Evolutionary conservation across 2,329 filamentous ascomycete species (phyloP).

Genomic region (Alternaria sp.): DNA sequence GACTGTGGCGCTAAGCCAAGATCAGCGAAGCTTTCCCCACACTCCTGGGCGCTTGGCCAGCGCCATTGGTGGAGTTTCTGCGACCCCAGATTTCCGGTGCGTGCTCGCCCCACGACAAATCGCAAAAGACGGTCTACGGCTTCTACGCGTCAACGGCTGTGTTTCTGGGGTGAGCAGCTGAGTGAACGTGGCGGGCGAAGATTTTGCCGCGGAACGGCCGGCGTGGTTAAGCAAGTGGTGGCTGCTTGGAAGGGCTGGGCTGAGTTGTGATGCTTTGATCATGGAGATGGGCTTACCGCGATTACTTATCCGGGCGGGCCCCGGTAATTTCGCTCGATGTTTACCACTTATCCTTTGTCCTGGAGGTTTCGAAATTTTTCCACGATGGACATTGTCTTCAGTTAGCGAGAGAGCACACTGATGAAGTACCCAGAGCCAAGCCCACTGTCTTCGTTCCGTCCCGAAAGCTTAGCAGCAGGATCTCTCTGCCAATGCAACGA

Average conservation of each 20-base stretch:
- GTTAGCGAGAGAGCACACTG: too few relatives aligned
- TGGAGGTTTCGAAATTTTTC: too few relatives aligned
- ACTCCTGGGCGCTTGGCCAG: constrained; percentile 9
- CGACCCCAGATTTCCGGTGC: constrained; percentile 9
- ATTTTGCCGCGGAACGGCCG: neutral
- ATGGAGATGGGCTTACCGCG: neutral
- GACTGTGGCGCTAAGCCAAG: constrained; percentile 19
- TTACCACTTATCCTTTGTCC: too few relatives aligned
- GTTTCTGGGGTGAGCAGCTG: neutral
- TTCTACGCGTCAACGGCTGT: neutral
- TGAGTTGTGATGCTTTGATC: neutral
- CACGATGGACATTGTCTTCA: too few relatives aligned
- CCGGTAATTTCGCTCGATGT: neutral
- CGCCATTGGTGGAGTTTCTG: constrained; percentile 34
- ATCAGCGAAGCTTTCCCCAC: constrained; percentile 22
- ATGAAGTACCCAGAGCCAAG: neutral
- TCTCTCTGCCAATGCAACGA: neutral
- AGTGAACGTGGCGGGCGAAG: neutral
- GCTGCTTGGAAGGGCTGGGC: neutral
- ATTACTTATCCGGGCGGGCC: neutral
- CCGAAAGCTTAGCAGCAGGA: neutral
- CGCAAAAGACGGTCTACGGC: neutral
- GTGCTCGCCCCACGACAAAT: neutral
- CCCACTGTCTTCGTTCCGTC: neutral
- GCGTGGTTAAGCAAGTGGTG: neutral